Evolutionary conservation across 108 stramenopile species (phyloP), one percentile per base, ranked within the genome.

Genomic region (Nannochloropsis salina): DNA sequence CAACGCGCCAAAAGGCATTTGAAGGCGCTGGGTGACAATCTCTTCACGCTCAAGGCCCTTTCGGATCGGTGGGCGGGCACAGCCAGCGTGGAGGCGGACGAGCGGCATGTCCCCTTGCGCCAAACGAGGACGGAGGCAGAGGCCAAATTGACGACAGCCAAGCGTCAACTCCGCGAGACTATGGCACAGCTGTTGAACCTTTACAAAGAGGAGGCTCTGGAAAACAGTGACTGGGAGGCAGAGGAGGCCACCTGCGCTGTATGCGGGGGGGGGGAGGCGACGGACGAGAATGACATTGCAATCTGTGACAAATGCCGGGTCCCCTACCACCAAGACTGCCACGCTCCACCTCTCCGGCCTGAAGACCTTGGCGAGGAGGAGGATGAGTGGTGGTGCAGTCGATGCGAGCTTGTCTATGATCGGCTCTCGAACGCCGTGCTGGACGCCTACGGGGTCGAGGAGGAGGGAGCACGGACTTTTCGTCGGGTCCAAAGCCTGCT

Each of bases 231-330:
- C 61, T 74, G 61, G 61, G 61, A 74, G 61, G 61, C 15, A 6
- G 61, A 74, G 61, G 61, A 74, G 3, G 61, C 61, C 15, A n/a
- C n/a, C 2, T 74, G 61, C n/a, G 61, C 61, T 15, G 61, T 74
- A n/a, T 74, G 61, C n/a, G 61, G 61, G 15, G 61, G 8, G 15
- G 61, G 61, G 61, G 61, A 74, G 20, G 61, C 61, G 61, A 74
- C 61, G 61, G 61, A 74, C n/a, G 61, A 74, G 61, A 74, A 74
- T n/a, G 61, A 74, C 61, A 74, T 74, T n/a, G 61, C 61, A 15
- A n/a, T 74, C 20, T 74, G 61, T 74, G 61, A 74, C n/a, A 74
- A 74, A n/a, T 74, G 61, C 0, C 61, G 15, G 1, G 61, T 74
- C 20, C 61, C 61, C n/a, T 74, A n/a, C 61, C 61, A 74, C n/a